These are phyloP conservation scores for Deuterostichococcus epilithicus DNA, from an alignment of 139 green algal genomes.

Conservation along the genomic window DNA sequence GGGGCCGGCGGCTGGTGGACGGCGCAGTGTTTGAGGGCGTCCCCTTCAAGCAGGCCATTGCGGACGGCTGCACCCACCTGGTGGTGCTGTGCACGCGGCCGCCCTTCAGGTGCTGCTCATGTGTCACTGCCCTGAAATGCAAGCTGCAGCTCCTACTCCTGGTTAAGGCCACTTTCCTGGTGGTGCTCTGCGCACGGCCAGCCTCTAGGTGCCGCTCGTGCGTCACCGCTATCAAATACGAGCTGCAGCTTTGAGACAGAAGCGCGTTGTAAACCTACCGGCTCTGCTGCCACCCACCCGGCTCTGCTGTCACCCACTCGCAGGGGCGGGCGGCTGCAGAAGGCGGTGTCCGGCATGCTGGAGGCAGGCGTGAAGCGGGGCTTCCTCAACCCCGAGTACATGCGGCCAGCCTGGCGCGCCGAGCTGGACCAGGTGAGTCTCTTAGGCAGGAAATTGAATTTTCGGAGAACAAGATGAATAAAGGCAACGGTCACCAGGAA, in stretches of 20 bases:
- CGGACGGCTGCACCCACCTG: conserved; percentile 84
- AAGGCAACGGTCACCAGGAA: background rate
- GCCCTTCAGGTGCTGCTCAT: conserved; percentile 17
- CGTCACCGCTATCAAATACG: conserved; percentile 8
- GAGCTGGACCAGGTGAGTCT: conserved; percentile 23
- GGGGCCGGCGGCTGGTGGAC: conserved; percentile 71
- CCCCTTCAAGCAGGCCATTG: conserved; percentile 52
- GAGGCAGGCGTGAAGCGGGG: conserved; percentile 42
- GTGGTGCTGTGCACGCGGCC: conserved; percentile 66
- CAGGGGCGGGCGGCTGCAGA: conserved; percentile 22
- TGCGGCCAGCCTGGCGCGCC: conserved; percentile 42
- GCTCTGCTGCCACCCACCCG: background rate
- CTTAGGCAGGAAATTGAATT: background rate
- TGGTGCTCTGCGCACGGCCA: conserved; percentile 21
- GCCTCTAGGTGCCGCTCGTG: background rate
- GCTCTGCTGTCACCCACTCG: background rate
- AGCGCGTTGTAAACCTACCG: background rate
- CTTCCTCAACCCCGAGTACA: conserved; percentile 53
- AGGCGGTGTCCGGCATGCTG: conserved; percentile 28
- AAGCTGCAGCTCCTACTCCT: conserved; percentile 30
- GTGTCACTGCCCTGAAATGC: conserved; percentile 21
- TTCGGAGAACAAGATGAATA: background rate
- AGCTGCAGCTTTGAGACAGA: background rate
- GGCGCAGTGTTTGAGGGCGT: conserved; percentile 81
- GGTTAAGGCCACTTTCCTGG: background rate